These are phyloP conservation scores for Paraglomus brasilianum DNA, from an alignment of 192 early-diverging fungal species.

Conservation along the genomic window DNA sequence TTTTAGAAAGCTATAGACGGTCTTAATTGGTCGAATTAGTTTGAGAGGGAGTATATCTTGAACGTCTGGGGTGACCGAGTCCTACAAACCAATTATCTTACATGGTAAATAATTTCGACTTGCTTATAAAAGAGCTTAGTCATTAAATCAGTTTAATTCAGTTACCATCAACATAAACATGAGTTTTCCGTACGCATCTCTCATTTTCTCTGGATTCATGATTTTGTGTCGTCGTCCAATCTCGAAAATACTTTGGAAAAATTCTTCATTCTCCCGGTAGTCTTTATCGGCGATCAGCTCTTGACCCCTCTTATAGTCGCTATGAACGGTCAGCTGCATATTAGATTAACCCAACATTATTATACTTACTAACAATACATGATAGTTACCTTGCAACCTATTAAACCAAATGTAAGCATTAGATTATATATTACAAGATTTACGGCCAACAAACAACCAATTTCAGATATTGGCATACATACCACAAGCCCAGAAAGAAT, in stretches of 20 bases:
- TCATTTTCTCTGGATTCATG: constrained; percentile 97
- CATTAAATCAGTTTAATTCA: not conserved
- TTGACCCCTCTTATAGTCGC: constrained; percentile 81
- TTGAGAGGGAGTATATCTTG: constrained; percentile 77
- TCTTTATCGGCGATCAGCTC: constrained; percentile 66
- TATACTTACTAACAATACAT: not conserved
- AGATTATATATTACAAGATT: not conserved
- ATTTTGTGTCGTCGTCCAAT: constrained; percentile 81
- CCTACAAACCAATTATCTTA: constrained; percentile 41
- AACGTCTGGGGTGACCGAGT: constrained; percentile 69
- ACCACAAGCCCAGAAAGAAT: constrained; percentile 91
- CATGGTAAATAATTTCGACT: not conserved
- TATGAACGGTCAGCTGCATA: constrained; percentile 16
- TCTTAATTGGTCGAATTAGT: constrained; percentile 84
- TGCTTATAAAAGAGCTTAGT: no score
- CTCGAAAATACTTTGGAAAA: constrained; percentile 72
- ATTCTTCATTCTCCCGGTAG: constrained; percentile 73
- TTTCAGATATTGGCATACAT: not conserved
- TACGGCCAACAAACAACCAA: not conserved
- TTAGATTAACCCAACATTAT: not conserved
- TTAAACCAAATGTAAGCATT: not conserved
- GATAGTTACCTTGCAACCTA: not conserved
- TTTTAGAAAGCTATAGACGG: constrained; percentile 78
- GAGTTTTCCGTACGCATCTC: constrained; percentile 92
- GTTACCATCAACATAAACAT: constrained; percentile 82